A percentile compares a stretch with the other conserved stretches of the same genome.
These are phyloP conservation scores for Amphibolis antarctica DNA, from an alignment of 106 monocot genomes.

Conservation along the genomic window DNA sequence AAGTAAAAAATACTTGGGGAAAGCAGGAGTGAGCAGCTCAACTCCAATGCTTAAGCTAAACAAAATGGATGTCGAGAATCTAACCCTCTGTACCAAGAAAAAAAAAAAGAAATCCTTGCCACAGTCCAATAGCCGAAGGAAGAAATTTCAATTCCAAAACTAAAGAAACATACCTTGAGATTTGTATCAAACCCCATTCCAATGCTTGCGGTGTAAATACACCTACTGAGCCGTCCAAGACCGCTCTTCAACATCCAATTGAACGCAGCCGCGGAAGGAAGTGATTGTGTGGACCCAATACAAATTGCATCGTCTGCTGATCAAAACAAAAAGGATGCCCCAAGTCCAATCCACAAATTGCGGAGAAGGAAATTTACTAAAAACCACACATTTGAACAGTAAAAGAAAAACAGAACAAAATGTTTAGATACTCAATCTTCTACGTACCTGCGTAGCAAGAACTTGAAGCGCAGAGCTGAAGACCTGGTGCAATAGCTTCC, in stretches of 20 bases:
- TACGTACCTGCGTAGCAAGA: too few relatives aligned
- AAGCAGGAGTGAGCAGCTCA: slow-evolving; percentile 21
- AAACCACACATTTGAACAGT: too few relatives aligned
- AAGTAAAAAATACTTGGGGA: slow-evolving; percentile 21
- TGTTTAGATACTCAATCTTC: too few relatives aligned
- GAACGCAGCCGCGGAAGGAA: slow-evolving; percentile 26
- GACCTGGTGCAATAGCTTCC: too few relatives aligned
- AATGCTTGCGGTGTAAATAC: slow-evolving; percentile 24
- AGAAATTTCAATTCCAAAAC: too few relatives aligned
- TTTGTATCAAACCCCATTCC: slow-evolving; percentile 16
- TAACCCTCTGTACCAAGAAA: slow-evolving; percentile 10
- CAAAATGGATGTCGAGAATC: slow-evolving; percentile 20
- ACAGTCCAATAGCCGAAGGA: slow-evolving; percentile 14
- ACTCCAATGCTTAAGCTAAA: slow-evolving; percentile 22
- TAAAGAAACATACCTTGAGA: too few relatives aligned
- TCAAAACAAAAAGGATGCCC: too few relatives aligned
- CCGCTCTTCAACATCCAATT: slow-evolving; percentile 29
- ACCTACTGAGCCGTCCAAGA: slow-evolving; percentile 22
- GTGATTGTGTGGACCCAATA: slow-evolving; percentile 11
- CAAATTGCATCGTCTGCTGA: too few relatives aligned
- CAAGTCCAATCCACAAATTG: too few relatives aligned
- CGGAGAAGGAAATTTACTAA: too few relatives aligned
- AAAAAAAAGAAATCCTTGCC: background rate
- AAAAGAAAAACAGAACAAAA: too few relatives aligned
- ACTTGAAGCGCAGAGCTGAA: too few relatives aligned